Base-by-base conservation (phyloP, 306 rosid species). In the Fragaria nilgerrensis region DNA sequence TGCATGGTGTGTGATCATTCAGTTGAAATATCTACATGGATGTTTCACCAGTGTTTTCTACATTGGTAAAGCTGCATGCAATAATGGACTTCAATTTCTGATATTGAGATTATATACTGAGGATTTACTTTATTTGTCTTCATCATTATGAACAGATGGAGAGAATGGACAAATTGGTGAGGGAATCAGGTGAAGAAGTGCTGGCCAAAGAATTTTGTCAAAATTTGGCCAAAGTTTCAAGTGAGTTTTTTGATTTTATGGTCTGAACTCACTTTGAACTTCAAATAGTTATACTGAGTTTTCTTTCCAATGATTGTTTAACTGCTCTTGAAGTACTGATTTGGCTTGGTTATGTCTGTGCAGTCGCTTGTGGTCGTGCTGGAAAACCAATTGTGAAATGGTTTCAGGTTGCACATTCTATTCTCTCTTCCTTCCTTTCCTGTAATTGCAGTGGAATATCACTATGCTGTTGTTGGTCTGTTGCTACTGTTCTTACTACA, bases 371-470 rank as follows among this genome's bases (percentile, higher is more conserved):
- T 22, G 99, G 86, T 78, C 98, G 98, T 70, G 97, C 98, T 45
- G 99, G 97, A 77, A 92, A 95, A 52, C 98, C 99, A 32, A 27
- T 85, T 55, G 27, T 95, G 68, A 95, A 88, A 81, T 90, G 96
- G 97, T 82, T 79, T 11, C 92, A 95, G 96, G 98, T 95, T 77
- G 67, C 74, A 45, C 67, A 82, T 74, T 80, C 75, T 53, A 48
- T 2, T 56, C 63, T 80, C 69, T 25, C 27, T 16, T 45, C 79
- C 50, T 12, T 27, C 68, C 23, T 3, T 17, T 70, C 17, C 43
- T 47, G 16, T 45, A 0, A 3, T 45, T 12, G 44, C 32, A 15
- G 2, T 43, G 34, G 62, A 52, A 36, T 72, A 53, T 80, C 22
- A 23, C 23, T 56, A 12, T 41, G n/a, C 68, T 70, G 41, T 74